Conservation (phyloP, 129 eudicot genomes). For the Cynara cardunculus region DNA sequence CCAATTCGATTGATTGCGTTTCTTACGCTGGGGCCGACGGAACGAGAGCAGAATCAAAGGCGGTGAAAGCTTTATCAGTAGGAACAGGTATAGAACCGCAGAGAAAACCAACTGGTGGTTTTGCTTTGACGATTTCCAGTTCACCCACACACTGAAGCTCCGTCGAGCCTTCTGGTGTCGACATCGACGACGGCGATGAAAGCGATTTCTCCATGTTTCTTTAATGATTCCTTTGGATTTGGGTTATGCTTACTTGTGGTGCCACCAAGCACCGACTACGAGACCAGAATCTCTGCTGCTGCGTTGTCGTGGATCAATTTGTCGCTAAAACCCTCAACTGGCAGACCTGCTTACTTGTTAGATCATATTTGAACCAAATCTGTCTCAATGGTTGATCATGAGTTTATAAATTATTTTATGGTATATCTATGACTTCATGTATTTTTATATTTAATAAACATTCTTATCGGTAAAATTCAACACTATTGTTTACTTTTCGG, state of each 20-base stretch:
- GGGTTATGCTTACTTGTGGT: background rate
- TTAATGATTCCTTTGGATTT: background rate
- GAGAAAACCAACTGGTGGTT: constrained; percentile 72
- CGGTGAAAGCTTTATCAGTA: constrained; percentile 58
- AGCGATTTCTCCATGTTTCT: constrained; percentile 49
- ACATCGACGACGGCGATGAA: constrained; percentile 13
- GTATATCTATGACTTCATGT: too few relatives aligned
- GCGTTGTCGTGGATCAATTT: constrained; percentile 1
- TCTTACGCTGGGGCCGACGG: constrained; percentile 62
- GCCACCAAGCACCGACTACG: background rate
- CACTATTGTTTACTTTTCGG: too few relatives aligned
- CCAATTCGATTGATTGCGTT: background rate
- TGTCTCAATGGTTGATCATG: too few relatives aligned
- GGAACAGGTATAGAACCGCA: constrained; percentile 89
- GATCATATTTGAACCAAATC: background rate
- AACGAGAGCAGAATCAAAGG: constrained; percentile 64
- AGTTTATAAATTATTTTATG: too few relatives aligned
- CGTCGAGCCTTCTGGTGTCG: constrained; percentile 30
- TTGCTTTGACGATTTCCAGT: constrained; percentile 64
- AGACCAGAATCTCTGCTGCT: constrained; percentile 7
- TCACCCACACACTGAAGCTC: constrained; percentile 80
- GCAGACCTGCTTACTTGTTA: background rate
- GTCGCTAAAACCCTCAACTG: background rate
- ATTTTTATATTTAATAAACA: too few relatives aligned
- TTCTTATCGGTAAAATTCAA: too few relatives aligned